A percentile compares a stretch with the other conserved stretches of the same genome.
Conservation (phyloP, 306 rosid genomes). For the Rosa chinensis region DNA sequence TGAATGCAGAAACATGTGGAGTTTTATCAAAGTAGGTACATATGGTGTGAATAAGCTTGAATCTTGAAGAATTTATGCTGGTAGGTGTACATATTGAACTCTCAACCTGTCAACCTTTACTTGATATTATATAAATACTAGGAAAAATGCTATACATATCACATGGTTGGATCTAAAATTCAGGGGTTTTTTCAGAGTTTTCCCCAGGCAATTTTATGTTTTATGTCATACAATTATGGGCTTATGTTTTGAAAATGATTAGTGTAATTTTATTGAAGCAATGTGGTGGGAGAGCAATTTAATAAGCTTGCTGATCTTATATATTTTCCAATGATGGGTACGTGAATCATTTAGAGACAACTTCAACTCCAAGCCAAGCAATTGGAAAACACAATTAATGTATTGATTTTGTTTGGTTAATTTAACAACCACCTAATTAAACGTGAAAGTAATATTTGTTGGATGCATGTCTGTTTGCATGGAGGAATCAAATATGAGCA, state of each 20-base stretch:
- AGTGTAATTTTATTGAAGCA: too few species aligned
- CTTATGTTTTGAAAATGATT: neutral
- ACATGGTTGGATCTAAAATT: neutral
- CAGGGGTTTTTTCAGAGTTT: neutral
- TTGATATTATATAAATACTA: neutral
- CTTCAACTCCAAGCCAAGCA: neutral
- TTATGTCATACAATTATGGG: neutral
- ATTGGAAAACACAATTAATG: neutral
- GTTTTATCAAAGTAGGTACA: neutral
- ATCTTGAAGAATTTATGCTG: neutral
- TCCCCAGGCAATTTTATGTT: neutral
- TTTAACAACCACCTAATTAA: neutral
- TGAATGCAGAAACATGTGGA: neutral
- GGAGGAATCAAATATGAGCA: neutral
- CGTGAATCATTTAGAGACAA: neutral
- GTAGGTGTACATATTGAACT: constrained; percentile 14
- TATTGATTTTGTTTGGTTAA: neutral
- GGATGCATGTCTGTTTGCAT: neutral
- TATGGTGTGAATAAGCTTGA: neutral
- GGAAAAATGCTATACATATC: neutral
- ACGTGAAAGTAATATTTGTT: neutral
- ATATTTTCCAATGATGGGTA: neutral
- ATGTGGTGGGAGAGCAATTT: too few species aligned
- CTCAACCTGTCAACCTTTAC: neutral
- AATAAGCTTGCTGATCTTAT: too few species aligned